Conservation (phyloP, 1,284 basidiomycete species). For the Fomitiporia mediterranea region DNA sequence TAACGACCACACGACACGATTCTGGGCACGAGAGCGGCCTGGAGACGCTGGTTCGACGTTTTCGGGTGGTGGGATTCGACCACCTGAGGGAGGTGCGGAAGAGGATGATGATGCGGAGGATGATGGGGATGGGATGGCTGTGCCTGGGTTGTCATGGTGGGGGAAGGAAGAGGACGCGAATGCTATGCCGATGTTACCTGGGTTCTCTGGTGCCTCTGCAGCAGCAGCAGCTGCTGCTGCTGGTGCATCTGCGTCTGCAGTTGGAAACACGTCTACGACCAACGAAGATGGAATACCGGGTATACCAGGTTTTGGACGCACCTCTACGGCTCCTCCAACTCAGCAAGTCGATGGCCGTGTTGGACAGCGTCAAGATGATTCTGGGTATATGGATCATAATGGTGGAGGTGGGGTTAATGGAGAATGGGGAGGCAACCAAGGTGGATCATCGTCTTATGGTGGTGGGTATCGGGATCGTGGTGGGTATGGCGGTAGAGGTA, state of each 20-base stretch:
- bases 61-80: constrained; percentile 73
- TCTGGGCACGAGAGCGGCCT: constrained; percentile 89
- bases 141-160: constrained; percentile 31
- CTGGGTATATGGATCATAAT: constrained; percentile 31
- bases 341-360: not conserved
- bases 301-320: constrained; percentile 49
- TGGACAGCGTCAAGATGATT: constrained; percentile 27
- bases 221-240: constrained; percentile 21
- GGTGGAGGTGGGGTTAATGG: constrained; percentile 7
- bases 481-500: constrained; percentile 29
- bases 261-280: too few relatives aligned
- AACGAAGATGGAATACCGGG: constrained; percentile 50
- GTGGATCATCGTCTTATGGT: constrained; percentile 1
- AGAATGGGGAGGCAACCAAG: constrained; percentile 6
- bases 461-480: constrained; percentile 9
- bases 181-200: constrained; percentile 13
- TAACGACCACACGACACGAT: constrained; percentile 96
- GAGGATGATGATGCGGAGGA: constrained; percentile 58
- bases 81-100: constrained; percentile 53
- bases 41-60: constrained; percentile 70
- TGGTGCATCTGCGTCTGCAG: constrained; percentile 19
- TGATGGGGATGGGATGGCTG: constrained; percentile 48
- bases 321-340: not conserved
- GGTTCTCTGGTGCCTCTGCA: constrained; percentile 21
- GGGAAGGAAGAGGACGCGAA: constrained; percentile 35